Conservation (phyloP, 1,139 yeast genomes). For the Candida smagusa region DNA sequence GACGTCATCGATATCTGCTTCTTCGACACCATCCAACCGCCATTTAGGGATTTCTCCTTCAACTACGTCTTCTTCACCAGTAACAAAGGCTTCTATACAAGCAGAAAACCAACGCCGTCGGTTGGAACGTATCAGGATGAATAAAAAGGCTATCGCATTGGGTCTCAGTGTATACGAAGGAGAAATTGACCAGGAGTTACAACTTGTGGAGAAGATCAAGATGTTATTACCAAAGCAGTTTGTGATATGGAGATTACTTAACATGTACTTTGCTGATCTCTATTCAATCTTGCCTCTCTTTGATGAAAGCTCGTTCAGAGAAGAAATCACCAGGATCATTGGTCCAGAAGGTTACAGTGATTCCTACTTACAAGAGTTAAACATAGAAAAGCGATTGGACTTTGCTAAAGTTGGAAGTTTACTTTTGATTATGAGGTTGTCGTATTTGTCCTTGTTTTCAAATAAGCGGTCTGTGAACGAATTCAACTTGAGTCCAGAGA, state of each 20-base stretch:
- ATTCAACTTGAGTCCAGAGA: constrained; percentile 20
- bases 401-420: constrained; percentile 45
- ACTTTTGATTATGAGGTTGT: constrained; percentile 38
- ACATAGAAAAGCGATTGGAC: constrained; percentile 39
- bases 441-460: constrained; percentile 33
- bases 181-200: constrained; percentile 26
- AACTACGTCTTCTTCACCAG: neutral
- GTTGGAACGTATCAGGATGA: constrained; percentile 11
- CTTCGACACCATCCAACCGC: neutral
- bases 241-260: constrained; percentile 29
- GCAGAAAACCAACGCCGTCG: neutral
- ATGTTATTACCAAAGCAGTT: constrained; percentile 35
- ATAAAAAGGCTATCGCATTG: constrained; percentile 24
- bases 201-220: constrained; percentile 22
- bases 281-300: constrained; percentile 51
- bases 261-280: constrained; percentile 39
- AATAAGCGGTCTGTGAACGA: constrained; percentile 31
- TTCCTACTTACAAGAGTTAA: constrained; percentile 14
- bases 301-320: constrained; percentile 37
- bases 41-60: neutral
- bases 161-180: constrained; percentile 33
- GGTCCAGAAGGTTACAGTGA: constrained; percentile 15
- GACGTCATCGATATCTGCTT: neutral
- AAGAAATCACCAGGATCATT: constrained; percentile 18
- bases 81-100: neutral